Conservation (phyloP, 768 basidiomycete genomes). For the Suillus placidus region DNA sequence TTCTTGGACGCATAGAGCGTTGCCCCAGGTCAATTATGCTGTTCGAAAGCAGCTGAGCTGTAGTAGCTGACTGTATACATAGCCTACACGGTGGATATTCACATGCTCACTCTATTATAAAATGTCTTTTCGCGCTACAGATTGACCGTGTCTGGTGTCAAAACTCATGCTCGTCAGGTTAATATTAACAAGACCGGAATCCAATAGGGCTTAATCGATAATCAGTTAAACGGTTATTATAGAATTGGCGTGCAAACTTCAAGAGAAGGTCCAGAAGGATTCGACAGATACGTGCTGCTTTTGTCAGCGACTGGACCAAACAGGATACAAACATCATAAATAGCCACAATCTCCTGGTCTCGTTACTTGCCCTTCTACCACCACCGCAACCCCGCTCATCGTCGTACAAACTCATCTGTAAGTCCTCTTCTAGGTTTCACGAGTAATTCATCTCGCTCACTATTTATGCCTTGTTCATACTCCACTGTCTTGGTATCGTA, state of each 20-base stretch:
- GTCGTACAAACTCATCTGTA: slow-evolving; percentile 17
- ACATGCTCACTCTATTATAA: neutral
- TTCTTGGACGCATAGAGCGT: neutral
- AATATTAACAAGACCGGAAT: neutral
- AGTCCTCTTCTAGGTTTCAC: neutral
- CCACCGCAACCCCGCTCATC: slow-evolving; percentile 17
- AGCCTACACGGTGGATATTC: neutral
- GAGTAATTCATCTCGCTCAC: too few species aligned
- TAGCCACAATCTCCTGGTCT: slow-evolving; percentile 28
- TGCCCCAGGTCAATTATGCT: neutral
- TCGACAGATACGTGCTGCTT: slow-evolving; percentile 12
- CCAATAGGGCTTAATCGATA: neutral
- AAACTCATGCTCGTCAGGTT: neutral
- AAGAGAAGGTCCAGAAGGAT: neutral
- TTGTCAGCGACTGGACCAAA: slow-evolving; percentile 47
- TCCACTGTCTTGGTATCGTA: neutral
- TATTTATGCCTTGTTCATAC: neutral
- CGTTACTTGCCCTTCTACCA: slow-evolving; percentile 32
- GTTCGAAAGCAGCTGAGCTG: neutral
- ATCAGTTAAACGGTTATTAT: neutral
- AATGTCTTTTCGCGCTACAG: neutral
- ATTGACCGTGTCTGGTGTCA: neutral
- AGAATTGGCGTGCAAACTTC: neutral
- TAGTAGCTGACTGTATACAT: neutral
- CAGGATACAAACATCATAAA: slow-evolving; percentile 40